Base-by-base conservation (phyloP, 768 basidiomycete genomes). In the Sarcodon sp. region DNA sequence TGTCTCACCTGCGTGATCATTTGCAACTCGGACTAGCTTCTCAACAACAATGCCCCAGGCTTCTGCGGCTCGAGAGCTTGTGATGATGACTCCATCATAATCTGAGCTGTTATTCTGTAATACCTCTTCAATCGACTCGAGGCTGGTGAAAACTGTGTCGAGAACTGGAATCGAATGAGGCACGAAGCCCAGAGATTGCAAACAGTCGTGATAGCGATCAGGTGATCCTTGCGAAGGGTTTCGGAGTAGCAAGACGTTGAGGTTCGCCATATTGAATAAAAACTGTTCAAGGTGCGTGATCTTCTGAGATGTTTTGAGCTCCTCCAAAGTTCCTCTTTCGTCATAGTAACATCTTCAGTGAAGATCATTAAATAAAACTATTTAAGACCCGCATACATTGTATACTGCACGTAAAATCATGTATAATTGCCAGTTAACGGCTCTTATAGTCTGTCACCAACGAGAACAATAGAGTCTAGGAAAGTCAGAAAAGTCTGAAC, bases 11-110 rank as follows among this genome's bases (percentile, higher is more conserved):
- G 21, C 21, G 21, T 27, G 16, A 4, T 41, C 43, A 34, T 4
- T n/a, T 15, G 27, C 35, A 13, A 7, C 15, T 18, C 35, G 11
- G 45, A 34, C n/a, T 12, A 7, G 31, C 39, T 49, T 45, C 16
- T 46, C 27, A 15, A 74, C 62, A 32, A 71, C 79, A 5, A 57
- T 58, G 35, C 61, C 66, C 77, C 85, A 87, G 0, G 83, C 85
- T 44, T 88, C 83, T 51, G 79, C 80, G 0, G 83, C 77, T 27
- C 91, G 69, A 32, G 76, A 79, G 56, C 87, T 90, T 3, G 90
- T 94, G 16, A 92, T 57, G 43, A 92, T 72, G 6, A 89, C 81
- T 5, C 83, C 89, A 6, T 61, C 49, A 73, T 64, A 15, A 51
- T 54, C 11, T 37, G 41, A 36, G 44, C 43, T 6, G 35, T 11